A percentile compares a stretch with the other conserved stretches of the same genome.
Evolutionary conservation across 139 green algal genomes (phyloP).

Genomic region (Chlorella sp.): DNA sequence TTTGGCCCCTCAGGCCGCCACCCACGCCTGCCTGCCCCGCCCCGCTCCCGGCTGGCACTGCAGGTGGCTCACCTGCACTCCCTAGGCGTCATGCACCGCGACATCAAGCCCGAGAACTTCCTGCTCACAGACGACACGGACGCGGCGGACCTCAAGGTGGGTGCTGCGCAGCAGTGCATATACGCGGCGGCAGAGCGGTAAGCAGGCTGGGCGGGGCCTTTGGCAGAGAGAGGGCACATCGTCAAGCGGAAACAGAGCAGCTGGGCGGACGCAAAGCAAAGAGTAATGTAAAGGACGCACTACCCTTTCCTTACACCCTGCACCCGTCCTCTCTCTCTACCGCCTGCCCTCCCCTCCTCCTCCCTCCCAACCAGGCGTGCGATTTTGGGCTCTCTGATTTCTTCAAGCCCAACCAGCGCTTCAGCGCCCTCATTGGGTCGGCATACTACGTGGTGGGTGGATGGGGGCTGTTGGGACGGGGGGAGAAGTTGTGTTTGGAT

Average conservation of each 20-base stretch:
- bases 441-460: constrained; percentile 80
- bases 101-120: constrained; percentile 83
- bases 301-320: neutral
- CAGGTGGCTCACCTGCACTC: constrained; percentile 70
- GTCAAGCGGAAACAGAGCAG: neutral
- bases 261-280: neutral
- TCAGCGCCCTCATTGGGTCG: constrained; percentile 33
- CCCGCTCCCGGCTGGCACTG: neutral
- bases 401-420: constrained; percentile 55
- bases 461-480: constrained; percentile 9
- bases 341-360: neutral
- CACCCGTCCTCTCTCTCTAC: neutral
- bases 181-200: no score
- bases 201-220: no score
- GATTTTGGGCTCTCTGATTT: constrained; percentile 84
- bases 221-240: neutral
- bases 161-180: neutral
- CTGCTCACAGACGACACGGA: constrained; percentile 56
- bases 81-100: constrained; percentile 61
- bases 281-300: neutral
- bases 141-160: constrained; percentile 31
- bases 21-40: no score
- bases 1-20: neutral
- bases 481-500: neutral
- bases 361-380: constrained; percentile 43